A percentile compares a stretch with the other conserved stretches of the same genome.
phyloP scores from a whole-genome alignment of 805 yeast genomes.

The Schwanniomyces vanrijiae region DNA sequence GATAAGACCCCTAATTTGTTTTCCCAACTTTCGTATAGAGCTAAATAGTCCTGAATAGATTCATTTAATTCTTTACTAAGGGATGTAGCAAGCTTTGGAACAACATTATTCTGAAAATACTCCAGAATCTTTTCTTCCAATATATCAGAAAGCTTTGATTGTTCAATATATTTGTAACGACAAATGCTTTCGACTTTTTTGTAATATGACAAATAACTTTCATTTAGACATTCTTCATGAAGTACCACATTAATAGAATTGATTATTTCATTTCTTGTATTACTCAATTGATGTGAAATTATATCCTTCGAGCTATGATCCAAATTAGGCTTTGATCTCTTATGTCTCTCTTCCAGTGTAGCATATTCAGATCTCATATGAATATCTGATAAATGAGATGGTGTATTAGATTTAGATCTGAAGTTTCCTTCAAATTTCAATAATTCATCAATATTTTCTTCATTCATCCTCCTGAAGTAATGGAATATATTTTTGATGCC shows the following conservation, averaged over 20 bases:
- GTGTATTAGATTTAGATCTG: background rate
- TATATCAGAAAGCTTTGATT: constrained; percentile 23
- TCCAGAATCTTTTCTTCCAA: constrained; percentile 17
- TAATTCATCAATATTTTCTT: background rate
- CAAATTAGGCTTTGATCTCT: constrained; percentile 18
- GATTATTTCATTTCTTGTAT: constrained; percentile 8
- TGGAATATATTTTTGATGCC: background rate
- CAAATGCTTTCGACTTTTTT: constrained; percentile 32
- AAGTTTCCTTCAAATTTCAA: background rate
- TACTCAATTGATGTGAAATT: constrained; percentile 8
- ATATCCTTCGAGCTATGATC: background rate
- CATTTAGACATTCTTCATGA: constrained; percentile 10
- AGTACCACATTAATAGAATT: constrained; percentile 20
- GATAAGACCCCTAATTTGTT: constrained; percentile 19
- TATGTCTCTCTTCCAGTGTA: constrained; percentile 6
- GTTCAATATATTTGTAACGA: constrained; percentile 31
- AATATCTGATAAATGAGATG: constrained; percentile 15
- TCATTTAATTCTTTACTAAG: constrained; percentile 1
- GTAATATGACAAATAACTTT: constrained; percentile 25
- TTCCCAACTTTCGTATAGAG: constrained; percentile 22
- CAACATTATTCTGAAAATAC: constrained; percentile 11
- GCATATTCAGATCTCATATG: constrained; percentile 10
- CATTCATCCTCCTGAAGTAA: background rate
- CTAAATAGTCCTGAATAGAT: constrained; percentile 12
- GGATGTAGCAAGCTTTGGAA: constrained; percentile 7